Percentiles rank a stretch among this genome's conserved stretches.
These are phyloP conservation scores for Zasmidium cellare DNA, from an alignment of 2,329 filamentous ascomycete species.

Conservation along the genomic window DNA sequence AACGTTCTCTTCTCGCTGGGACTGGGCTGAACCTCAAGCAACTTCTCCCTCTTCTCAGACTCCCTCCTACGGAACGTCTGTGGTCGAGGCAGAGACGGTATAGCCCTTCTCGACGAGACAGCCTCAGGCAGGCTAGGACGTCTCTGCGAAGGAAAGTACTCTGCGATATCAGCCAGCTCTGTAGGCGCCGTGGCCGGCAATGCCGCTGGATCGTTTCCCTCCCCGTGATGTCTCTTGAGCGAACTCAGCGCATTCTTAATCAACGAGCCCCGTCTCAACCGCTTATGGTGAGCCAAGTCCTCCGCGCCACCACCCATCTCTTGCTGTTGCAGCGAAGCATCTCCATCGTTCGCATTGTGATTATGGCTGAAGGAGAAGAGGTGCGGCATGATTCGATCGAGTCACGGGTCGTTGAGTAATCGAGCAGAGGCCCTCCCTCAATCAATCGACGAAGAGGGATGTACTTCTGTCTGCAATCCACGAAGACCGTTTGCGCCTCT, in stretches of 20 bases:
- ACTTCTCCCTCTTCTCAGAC: conserved; percentile 73
- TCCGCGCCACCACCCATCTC: conserved; percentile 26
- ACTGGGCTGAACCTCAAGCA: conserved; percentile 65
- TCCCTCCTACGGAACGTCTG: conserved; percentile 81
- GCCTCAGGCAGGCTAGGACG: conserved; percentile 26
- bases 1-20: conserved; percentile 69
- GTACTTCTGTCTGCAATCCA: neutral
- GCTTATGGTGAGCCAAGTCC: conserved; percentile 18
- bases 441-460: neutral
- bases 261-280: conserved; percentile 20
- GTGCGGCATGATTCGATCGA: conserved; percentile 28
- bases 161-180: conserved; percentile 31
- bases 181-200: conserved; percentile 24
- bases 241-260: conserved; percentile 22
- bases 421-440: neutral
- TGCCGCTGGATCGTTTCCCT: conserved; percentile 7
- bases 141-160: conserved; percentile 18
- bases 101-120: conserved; percentile 37
- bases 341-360: conserved; percentile 9
- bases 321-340: conserved; percentile 13
- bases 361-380: conserved; percentile 32
- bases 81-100: conserved; percentile 73
- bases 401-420: neutral
- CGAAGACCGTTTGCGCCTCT: neutral
- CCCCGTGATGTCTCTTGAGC: conserved; percentile 29